phyloP scores from a whole-genome alignment of 2,329 filamentous ascomycete genomes.

The Coniochaeta sp. region DNA sequence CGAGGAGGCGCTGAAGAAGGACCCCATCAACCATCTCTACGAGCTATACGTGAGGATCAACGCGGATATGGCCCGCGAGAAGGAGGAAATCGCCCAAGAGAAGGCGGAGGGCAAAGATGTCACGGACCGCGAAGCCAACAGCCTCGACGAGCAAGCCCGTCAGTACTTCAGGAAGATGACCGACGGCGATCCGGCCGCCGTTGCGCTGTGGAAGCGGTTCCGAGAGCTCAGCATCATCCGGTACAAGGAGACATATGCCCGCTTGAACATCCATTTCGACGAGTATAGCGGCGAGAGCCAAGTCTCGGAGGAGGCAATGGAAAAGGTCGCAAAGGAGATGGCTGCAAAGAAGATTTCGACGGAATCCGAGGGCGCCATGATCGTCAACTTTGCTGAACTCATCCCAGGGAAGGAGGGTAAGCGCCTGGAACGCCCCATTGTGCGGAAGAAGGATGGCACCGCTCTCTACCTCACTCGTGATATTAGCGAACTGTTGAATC shows the following conservation, averaged over 20 bases:
- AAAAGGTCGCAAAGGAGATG: constrained; percentile 52
- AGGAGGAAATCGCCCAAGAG: constrained; percentile 53
- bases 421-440: constrained; percentile 61
- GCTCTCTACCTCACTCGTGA: constrained; percentile 73
- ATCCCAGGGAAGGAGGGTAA: constrained; percentile 60
- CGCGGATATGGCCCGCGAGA: constrained; percentile 57
- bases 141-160: constrained; percentile 67
- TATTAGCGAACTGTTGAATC: constrained; percentile 65
- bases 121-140: constrained; percentile 40
- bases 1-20: constrained; percentile 61
- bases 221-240: constrained; percentile 59
- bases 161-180: constrained; percentile 66
- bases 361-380: constrained; percentile 63
- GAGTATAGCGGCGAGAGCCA: constrained; percentile 71
- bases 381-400: constrained; percentile 66
- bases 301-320: constrained; percentile 61
- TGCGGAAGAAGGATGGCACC: constrained; percentile 68
- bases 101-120: constrained; percentile 46
- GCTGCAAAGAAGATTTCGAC: constrained; percentile 58
- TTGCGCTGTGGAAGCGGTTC: constrained; percentile 59
- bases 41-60: constrained; percentile 78
- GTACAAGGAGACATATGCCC: constrained; percentile 61
- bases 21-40: constrained; percentile 77
- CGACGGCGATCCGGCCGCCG: constrained; percentile 53
- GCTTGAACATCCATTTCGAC: constrained; percentile 65